Percentiles rank a stretch among this genome's conserved stretches.
These are phyloP conservation scores for Paraurostyla sp. DNA, from an alignment of 73 alveolate genomes.

Conservation along the genomic window DNA sequence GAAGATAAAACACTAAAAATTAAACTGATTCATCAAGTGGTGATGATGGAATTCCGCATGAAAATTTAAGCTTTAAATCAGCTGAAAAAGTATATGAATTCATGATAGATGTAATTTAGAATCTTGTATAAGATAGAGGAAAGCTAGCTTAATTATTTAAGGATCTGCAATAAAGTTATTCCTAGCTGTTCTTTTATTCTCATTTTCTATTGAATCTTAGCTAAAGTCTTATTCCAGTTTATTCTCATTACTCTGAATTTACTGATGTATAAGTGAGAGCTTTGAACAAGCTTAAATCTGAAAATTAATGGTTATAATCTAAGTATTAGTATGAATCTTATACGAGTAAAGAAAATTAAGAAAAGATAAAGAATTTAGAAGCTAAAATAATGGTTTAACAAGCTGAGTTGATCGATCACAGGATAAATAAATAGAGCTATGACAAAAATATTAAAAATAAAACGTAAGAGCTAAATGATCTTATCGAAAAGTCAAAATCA, in stretches of 20 bases:
- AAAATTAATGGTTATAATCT: neutral
- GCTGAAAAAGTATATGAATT: conserved; percentile 48
- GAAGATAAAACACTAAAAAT: neutral
- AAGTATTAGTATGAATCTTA: conserved; percentile 2
- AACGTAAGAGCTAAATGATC: neutral
- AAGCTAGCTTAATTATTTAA: conserved; percentile 16
- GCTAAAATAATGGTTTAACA: neutral
- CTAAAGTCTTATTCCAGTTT: conserved; percentile 7
- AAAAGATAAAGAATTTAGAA: neutral
- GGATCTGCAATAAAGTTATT: neutral
- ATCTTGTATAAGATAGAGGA: neutral
- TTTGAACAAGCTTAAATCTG: neutral
- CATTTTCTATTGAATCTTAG: neutral
- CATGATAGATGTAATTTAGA: conserved; percentile 13
- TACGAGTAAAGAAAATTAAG: neutral
- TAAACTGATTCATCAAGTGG: conserved; percentile 6
- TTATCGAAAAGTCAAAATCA: neutral
- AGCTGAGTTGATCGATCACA: neutral
- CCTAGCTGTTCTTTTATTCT: conserved; percentile 29
- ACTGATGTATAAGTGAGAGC: neutral
- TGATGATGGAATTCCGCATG: neutral
- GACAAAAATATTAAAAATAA: neutral
- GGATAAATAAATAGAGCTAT: neutral
- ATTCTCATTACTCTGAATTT: conserved; percentile 6
- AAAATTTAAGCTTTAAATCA: conserved; percentile 8